Conservation (phyloP, 345 rosid genomes). For the Pugionium cornutum region DNA sequence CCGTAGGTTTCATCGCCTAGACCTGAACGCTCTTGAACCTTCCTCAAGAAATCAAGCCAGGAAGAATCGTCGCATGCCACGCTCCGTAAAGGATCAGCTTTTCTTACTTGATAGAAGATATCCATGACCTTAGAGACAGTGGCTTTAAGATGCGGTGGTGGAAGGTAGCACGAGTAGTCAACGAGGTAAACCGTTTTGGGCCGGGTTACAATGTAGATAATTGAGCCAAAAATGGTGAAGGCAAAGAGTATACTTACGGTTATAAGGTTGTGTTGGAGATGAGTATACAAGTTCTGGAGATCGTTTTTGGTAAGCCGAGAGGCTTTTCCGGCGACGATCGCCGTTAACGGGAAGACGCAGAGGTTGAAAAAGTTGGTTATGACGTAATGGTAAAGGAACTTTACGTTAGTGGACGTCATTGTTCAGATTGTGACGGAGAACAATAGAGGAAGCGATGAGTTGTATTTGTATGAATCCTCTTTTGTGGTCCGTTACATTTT, state of each 20-base stretch:
- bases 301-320: conserved; percentile 15
- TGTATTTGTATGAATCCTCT: conserved; percentile 26
- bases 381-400: conserved; percentile 35
- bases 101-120: conserved; percentile 28
- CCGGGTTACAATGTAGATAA: conserved; percentile 33
- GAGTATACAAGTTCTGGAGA: conserved; percentile 20
- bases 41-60: conserved; percentile 61
- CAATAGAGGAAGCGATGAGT: conserved; percentile 20
- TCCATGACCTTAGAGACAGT: conserved; percentile 31
- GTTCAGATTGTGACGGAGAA: conserved; percentile 26
- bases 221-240: conserved; percentile 16
- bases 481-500: conserved; percentile 36
- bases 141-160: conserved; percentile 26
- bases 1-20: conserved; percentile 71
- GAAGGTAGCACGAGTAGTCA: conserved; percentile 38
- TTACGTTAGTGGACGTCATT: conserved; percentile 36
- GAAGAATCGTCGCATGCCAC: conserved; percentile 33
- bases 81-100: conserved; percentile 44
- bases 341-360: conserved; percentile 34
- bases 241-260: not conserved
- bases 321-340: conserved; percentile 31
- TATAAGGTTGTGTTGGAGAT: conserved; percentile 32
- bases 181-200: conserved; percentile 39
- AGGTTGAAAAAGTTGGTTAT: conserved; percentile 32
- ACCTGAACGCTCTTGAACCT: conserved; percentile 69